Evolutionary conservation across 1,139 yeast genomes (phyloP).

Genomic region (Blastobotrys ciferrii): DNA sequence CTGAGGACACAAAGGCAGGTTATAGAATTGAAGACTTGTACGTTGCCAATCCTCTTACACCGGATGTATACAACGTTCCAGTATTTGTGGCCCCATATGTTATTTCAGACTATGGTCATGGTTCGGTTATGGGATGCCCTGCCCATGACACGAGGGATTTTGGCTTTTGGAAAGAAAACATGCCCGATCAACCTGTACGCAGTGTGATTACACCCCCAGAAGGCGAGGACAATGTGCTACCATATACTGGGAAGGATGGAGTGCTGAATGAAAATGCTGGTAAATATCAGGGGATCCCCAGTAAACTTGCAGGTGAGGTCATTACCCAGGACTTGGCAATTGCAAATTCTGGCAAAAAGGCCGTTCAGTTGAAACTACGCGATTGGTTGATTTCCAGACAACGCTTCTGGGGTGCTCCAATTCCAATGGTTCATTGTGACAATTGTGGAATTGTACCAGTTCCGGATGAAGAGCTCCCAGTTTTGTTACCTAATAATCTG

Average conservation of each 20-base stretch:
- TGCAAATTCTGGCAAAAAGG: constrained; percentile 44
- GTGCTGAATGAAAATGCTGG: constrained; percentile 51
- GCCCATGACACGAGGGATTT: constrained; percentile 85
- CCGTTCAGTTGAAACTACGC: constrained; percentile 63
- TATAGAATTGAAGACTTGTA: constrained; percentile 46
- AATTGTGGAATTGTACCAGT: constrained; percentile 88
- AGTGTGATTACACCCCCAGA: constrained; percentile 46
- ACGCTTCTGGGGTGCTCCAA: constrained; percentile 98
- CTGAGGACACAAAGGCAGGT: constrained; percentile 56
- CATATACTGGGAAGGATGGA: constrained; percentile 54
- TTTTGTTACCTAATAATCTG: constrained; percentile 63
- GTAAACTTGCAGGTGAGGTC: constrained; percentile 50
- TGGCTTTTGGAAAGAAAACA: constrained; percentile 71
- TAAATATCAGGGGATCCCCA: constrained; percentile 49
- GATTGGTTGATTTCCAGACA: constrained; percentile 96
- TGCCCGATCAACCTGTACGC: constrained; percentile 46
- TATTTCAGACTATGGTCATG: constrained; percentile 74
- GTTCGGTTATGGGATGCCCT: constrained; percentile 98
- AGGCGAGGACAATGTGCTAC: constrained; percentile 37
- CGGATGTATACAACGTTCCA: constrained; percentile 49
- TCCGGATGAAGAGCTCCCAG: constrained; percentile 83
- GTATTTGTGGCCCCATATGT: constrained; percentile 92
- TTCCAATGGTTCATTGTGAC: constrained; percentile 86
- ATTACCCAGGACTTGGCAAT: constrained; percentile 47
- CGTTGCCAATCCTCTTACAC: constrained; percentile 61